Evolutionary conservation across 208 protist genomes (phyloP).

Genomic region (Leishmania gerbilli): DNA sequence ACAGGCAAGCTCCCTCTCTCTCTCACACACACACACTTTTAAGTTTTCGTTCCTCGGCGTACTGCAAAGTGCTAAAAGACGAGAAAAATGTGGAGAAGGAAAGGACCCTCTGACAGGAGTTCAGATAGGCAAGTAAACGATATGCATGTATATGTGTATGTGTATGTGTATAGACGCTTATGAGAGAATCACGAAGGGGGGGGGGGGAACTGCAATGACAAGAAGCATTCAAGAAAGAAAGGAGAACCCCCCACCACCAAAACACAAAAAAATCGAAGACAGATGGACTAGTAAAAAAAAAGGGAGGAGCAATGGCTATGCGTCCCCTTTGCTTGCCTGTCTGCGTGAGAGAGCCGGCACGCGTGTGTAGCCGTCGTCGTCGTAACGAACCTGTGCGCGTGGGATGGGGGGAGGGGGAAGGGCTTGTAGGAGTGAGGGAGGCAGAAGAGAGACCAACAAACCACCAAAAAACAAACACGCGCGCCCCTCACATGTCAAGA

Average conservation of each 20-base stretch:
- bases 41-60: no score
- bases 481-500: neutral
- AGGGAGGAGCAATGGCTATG: neutral
- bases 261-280: neutral
- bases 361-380: neutral
- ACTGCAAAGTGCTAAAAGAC: no score
- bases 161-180: neutral
- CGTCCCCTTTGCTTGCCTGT: neutral
- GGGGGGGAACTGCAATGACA: neutral
- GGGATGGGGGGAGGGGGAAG: neutral
- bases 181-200: neutral
- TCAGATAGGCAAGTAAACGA: neutral
- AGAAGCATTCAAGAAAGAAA: neutral
- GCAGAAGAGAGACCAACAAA: neutral
- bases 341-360: neutral
- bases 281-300: neutral
- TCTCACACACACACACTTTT: no score
- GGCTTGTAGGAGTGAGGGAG: neutral
- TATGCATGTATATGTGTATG: slow-evolving; percentile 13
- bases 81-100: neutral
- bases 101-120: no score
- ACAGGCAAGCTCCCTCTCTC: no score
- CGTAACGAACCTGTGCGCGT: neutral
- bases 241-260: neutral
- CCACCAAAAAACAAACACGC: neutral